These are phyloP conservation scores for Globisporangium canariense DNA, from an alignment of 352 stramenopile species.

Conservation along the genomic window DNA sequence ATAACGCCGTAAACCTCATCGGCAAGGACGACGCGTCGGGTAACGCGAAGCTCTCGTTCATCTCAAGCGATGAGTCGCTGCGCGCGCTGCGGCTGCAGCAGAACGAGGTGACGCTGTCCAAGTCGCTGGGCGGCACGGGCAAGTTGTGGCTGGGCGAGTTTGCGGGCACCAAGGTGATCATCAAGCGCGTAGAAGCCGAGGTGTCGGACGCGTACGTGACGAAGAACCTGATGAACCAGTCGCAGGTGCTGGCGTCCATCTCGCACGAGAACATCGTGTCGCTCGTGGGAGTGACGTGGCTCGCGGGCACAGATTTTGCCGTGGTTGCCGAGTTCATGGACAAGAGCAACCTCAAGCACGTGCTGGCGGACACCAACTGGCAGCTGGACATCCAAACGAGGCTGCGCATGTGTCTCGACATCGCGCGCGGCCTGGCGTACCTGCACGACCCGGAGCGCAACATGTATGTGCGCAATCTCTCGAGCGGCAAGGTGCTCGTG, in stretches of 20 bases:
- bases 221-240: slow-evolving; percentile 41
- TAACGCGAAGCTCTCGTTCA: slow-evolving; percentile 47
- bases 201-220: slow-evolving; percentile 51
- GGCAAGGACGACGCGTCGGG: slow-evolving; percentile 33
- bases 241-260: slow-evolving; percentile 4
- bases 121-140: slow-evolving; percentile 47
- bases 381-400: slow-evolving; percentile 53
- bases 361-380: slow-evolving; percentile 52
- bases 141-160: slow-evolving; percentile 27
- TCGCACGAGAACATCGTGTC: background rate
- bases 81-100: slow-evolving; percentile 49
- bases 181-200: slow-evolving; percentile 65
- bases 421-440: slow-evolving; percentile 58
- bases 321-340: slow-evolving; percentile 75
- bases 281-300: slow-evolving; percentile 4
- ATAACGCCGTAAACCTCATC: slow-evolving; percentile 44
- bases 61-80: slow-evolving; percentile 64
- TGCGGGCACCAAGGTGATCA: slow-evolving; percentile 41
- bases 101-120: slow-evolving; percentile 44
- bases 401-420: slow-evolving; percentile 66
- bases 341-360: slow-evolving; percentile 56
- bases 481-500: slow-evolving; percentile 57
- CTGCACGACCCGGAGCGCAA: slow-evolving; percentile 52
- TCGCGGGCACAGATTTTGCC: slow-evolving; percentile 65
- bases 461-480: slow-evolving; percentile 42